phyloP scores from a whole-genome alignment of 2,329 filamentous ascomycete species.

The Aspergillus thermomutatus region DNA sequence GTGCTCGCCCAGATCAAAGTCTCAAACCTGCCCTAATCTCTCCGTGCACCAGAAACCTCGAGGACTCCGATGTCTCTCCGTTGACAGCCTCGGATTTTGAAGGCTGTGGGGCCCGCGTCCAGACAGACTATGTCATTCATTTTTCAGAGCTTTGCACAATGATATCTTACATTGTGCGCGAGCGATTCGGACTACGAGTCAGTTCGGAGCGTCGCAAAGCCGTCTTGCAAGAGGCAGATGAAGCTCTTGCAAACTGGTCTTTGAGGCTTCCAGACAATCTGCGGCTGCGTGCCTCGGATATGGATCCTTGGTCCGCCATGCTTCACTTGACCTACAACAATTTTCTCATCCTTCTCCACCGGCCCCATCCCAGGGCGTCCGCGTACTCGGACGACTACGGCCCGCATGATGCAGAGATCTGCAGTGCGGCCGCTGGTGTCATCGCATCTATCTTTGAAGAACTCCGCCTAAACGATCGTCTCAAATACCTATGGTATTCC shows the following conservation, averaged over 20 bases:
- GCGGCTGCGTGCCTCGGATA: conserved; percentile 39
- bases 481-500: conserved; percentile 45
- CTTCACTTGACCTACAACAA: conserved; percentile 46
- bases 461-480: conserved; percentile 38
- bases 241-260: conserved; percentile 42
- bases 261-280: conserved; percentile 40
- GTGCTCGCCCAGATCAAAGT: background rate
- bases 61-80: conserved; percentile 50
- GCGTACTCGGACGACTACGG: conserved; percentile 44
- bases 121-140: conserved; percentile 46
- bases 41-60: conserved; percentile 36
- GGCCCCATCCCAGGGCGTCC: conserved; percentile 42
- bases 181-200: conserved; percentile 40
- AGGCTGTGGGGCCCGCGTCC: conserved; percentile 44
- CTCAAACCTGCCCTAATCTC: background rate
- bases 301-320: conserved; percentile 44
- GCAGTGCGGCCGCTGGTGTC: conserved; percentile 43
- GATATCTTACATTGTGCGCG: conserved; percentile 45
- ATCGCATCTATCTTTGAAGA: conserved; percentile 46
- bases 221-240: conserved; percentile 40
- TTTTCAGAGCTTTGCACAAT: conserved; percentile 51
- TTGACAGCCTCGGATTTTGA: conserved; percentile 47
- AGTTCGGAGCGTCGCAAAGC: conserved; percentile 40
- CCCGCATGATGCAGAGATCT: conserved; percentile 45
- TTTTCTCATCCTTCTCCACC: conserved; percentile 44